Evolutionary conservation across 768 basidiomycete species (phyloP).

Genomic region (Lactarius hengduanensis): DNA sequence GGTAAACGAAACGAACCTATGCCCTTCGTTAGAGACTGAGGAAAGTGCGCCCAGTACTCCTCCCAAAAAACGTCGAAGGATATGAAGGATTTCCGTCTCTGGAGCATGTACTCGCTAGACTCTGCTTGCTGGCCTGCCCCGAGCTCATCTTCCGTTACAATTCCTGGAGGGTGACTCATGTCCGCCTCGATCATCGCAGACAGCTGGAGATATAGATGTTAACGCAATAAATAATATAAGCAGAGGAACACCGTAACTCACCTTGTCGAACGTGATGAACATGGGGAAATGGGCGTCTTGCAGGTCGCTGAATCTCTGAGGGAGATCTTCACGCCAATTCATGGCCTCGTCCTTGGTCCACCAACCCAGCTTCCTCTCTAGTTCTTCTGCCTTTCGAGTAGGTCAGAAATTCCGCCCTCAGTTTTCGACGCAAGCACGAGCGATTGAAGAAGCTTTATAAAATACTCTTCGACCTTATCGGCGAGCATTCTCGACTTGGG

Average conservation of each 20-base stretch:
- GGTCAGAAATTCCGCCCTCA: constrained; percentile 40
- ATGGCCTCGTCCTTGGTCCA: constrained; percentile 47
- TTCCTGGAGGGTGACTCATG: constrained; percentile 26
- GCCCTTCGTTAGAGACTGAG: constrained; percentile 50
- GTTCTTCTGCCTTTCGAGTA: constrained; percentile 27
- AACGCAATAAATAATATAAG: background rate
- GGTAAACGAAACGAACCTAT: constrained; percentile 45
- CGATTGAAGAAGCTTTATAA: constrained; percentile 50
- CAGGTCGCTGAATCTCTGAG: constrained; percentile 54
- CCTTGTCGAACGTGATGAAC: constrained; percentile 66
- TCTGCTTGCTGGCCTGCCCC: background rate
- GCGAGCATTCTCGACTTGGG: constrained; percentile 68
- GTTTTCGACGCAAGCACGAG: constrained; percentile 40
- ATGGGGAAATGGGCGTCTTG: constrained; percentile 64
- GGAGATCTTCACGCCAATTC: constrained; percentile 46
- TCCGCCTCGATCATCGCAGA: constrained; percentile 52
- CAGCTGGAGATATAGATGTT: constrained; percentile 37
- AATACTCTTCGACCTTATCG: constrained; percentile 68
- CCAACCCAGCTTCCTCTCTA: constrained; percentile 34
- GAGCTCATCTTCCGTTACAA: background rate
- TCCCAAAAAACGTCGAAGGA: constrained; percentile 49
- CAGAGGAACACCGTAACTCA: constrained; percentile 32
- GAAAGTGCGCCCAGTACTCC: constrained; percentile 62
- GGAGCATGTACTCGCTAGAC: constrained; percentile 24
- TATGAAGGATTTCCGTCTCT: constrained; percentile 32